Evolutionary conservation across 1,284 basidiomycete species (phyloP), one percentile per base, ranked within the genome.

Genomic region (Trametes pubescens): DNA sequence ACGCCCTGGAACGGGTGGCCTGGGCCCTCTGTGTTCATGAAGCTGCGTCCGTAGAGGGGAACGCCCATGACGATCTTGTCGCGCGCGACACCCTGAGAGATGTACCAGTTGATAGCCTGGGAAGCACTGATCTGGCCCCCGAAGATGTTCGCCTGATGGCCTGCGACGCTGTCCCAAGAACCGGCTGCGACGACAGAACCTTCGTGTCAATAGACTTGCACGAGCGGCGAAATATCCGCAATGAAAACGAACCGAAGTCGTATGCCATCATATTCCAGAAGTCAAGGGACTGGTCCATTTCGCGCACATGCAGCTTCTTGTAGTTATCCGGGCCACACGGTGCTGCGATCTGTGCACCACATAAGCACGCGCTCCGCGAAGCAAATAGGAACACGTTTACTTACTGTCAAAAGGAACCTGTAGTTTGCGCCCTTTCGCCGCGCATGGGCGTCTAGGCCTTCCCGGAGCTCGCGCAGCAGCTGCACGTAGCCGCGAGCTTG

Each of bases 191-290:
- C 21, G 26, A 26, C 21, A 13, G 59, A 14, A 34, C 35, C 16
- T 24, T 18, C 22, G 64, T 57, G 47, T 61, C 47, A 65, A 62
- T 35, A 53, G 10, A 57, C 32, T 24, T 61, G 51, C 1, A 22
- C 29, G 21, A 54, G 34, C 37, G 51, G 46, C 22, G 21, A 29
- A 18, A 11, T 46, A 29, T 24, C 38, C 14, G 21, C 13, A 14
- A 77, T 88, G 67, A 65, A 91, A 14, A 77, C 88, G 67, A 65
- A 91, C 91, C 85, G 71, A 90, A 93, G 73, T 93, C 91, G 67
- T 93, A 93, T 1, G 94, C 89, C 98, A 99, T 99, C 76, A 99
- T 80, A 76, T 99, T 99, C 96, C 96, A 99, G 75, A 98, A 96
- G 72, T 96, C 93, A 29, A 99, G 88, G 65, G 82, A 86, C 65